phyloP scores from a whole-genome alignment of 306 rosid species.

The Biancaea sappan region DNA sequence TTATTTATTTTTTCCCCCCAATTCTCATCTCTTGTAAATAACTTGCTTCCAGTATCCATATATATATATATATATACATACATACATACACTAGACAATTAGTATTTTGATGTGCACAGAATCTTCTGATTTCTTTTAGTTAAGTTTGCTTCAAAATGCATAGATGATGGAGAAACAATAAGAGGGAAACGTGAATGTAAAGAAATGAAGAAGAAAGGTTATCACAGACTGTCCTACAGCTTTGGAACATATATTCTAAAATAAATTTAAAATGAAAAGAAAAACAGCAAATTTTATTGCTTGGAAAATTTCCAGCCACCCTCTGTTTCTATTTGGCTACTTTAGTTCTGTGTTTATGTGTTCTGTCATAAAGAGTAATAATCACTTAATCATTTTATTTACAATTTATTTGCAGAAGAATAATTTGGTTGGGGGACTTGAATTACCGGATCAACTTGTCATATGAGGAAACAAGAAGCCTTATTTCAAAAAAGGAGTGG shows the following conservation, averaged over 20 bases:
- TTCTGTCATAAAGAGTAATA: background rate
- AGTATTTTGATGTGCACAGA: background rate
- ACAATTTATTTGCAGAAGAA: slow-evolving; percentile 58
- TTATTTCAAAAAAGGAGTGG: slow-evolving; percentile 75
- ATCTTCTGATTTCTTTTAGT: background rate
- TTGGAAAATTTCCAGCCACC: too few species aligned
- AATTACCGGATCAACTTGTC: slow-evolving; percentile 85
- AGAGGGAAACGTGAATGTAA: background rate
- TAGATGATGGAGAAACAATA: background rate
- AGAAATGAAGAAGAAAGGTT: background rate
- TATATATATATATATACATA: too few species aligned
- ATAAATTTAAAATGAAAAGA: too few species aligned
- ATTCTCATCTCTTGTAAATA: background rate
- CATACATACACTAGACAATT: background rate
- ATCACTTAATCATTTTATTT: background rate
- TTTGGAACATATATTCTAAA: background rate
- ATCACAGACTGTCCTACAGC: background rate
- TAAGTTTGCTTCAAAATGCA: background rate
- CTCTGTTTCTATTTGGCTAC: background rate
- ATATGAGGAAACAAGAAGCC: slow-evolving; percentile 70
- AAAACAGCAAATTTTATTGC: too few species aligned
- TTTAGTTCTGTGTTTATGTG: background rate
- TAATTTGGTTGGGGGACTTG: slow-evolving; percentile 94
- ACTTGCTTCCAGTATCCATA: background rate
- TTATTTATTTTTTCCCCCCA: background rate